Evolutionary conservation across 2,329 filamentous ascomycete species (phyloP).

Genomic region (Cordyceps fumosorosea): DNA sequence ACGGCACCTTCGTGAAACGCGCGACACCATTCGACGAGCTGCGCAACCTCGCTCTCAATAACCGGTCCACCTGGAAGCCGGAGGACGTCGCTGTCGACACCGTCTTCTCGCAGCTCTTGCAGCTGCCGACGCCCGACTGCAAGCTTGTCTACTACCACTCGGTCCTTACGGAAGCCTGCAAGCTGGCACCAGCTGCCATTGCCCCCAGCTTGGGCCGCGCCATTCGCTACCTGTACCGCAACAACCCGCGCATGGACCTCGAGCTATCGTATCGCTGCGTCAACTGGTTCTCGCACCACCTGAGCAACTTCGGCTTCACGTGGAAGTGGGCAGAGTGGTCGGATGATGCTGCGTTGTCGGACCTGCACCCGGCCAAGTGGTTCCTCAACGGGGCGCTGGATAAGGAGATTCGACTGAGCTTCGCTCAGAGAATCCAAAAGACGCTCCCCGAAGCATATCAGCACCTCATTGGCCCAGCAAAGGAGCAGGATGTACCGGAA

Average conservation of each 20-base stretch:
- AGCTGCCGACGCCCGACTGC: conserved; percentile 79
- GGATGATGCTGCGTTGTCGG: conserved; percentile 71
- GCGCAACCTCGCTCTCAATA: conserved; percentile 56
- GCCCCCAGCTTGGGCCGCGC: conserved; percentile 88
- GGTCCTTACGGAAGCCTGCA: conserved; percentile 90
- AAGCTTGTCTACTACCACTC: conserved; percentile 97
- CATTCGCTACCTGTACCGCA: conserved; percentile 85
- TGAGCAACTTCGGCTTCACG: conserved; percentile 98
- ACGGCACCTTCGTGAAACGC: conserved; percentile 85
- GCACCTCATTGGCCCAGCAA: conserved; percentile 71
- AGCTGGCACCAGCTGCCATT: conserved; percentile 91
- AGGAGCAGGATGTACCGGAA: conserved; percentile 91
- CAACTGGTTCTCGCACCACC: conserved; percentile 96
- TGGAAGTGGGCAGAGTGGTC: conserved; percentile 99
- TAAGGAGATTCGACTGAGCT: conserved; percentile 94
- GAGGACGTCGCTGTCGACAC: conserved; percentile 97
- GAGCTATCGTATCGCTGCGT: conserved; percentile 83
- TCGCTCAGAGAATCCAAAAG: conserved; percentile 91
- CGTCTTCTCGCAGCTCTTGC: conserved; percentile 90
- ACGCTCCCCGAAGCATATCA: conserved; percentile 83
- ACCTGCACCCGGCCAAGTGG: conserved; percentile 80
- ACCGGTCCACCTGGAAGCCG: conserved; percentile 83
- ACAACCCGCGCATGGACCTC: conserved; percentile 74
- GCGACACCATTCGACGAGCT: conserved; percentile 90
- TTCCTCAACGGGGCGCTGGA: conserved; percentile 88